phyloP scores from a whole-genome alignment of 495 filamentous ascomycete genomes.

The Hypoxylon cercidicola region DNA sequence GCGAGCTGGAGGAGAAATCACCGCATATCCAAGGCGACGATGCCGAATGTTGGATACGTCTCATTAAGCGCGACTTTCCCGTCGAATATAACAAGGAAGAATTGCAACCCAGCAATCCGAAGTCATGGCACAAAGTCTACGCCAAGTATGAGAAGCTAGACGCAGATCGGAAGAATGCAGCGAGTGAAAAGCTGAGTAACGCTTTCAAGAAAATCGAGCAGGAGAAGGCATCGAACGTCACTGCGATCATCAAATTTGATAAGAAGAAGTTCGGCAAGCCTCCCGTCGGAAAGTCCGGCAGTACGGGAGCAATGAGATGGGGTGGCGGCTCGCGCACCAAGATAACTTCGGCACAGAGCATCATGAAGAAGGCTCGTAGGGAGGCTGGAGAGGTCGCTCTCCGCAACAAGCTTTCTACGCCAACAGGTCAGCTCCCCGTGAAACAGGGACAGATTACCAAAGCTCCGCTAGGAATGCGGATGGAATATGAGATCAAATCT shows the following conservation, averaged over 20 bases:
- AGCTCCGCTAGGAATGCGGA: slow-evolving; percentile 52
- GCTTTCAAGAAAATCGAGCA: slow-evolving; percentile 43
- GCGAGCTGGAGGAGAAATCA: slow-evolving; percentile 47
- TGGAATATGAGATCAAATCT: slow-evolving; percentile 46
- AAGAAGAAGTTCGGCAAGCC: slow-evolving; percentile 30
- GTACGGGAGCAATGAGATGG: slow-evolving; percentile 28
- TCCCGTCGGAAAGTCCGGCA: slow-evolving; percentile 21
- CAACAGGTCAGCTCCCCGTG: slow-evolving; percentile 36
- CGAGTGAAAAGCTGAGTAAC: slow-evolving; percentile 54
- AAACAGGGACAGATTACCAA: slow-evolving; percentile 44
- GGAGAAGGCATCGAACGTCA: slow-evolving; percentile 43
- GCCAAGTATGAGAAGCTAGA: slow-evolving; percentile 52
- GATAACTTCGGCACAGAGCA: slow-evolving; percentile 30
- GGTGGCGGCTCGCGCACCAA: slow-evolving; percentile 46
- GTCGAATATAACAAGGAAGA: slow-evolving; percentile 32
- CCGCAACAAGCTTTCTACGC: slow-evolving; percentile 40
- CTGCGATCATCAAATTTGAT: slow-evolving; percentile 44
- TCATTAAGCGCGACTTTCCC: slow-evolving; percentile 51
- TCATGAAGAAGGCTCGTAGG: slow-evolving; percentile 43
- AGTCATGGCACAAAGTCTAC: slow-evolving; percentile 52
- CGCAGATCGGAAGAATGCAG: slow-evolving; percentile 60
- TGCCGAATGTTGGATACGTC: slow-evolving; percentile 49
- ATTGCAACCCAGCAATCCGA: slow-evolving; percentile 46
- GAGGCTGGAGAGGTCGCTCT: slow-evolving; percentile 43
- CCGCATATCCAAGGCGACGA: slow-evolving; percentile 50